A percentile compares a stretch with the other conserved stretches of the same genome.
Evolutionary conservation across 2,329 filamentous ascomycete genomes (phyloP).

Genomic region (Ophiostoma himal-ulmi): DNA sequence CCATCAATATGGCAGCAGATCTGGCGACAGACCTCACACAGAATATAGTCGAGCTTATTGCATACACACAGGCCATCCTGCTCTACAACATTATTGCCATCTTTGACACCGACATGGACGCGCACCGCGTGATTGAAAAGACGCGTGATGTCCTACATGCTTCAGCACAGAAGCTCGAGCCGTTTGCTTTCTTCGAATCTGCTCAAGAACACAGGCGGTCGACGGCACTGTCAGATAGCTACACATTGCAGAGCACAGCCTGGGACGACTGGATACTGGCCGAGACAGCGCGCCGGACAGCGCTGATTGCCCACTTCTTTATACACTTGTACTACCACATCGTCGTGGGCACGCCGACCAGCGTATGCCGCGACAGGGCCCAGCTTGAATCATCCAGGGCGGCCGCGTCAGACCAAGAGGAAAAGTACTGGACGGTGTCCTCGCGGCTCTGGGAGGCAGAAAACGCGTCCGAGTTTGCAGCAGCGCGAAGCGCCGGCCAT

Average conservation of each 20-base stretch:
- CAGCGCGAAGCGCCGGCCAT: not conserved
- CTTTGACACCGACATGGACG: slow-evolving; percentile 40
- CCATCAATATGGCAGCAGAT: not conserved
- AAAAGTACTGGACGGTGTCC: slow-evolving; percentile 3
- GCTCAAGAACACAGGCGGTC: no score
- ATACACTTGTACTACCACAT: slow-evolving; percentile 34
- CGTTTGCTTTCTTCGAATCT: not conserved
- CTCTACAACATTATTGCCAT: slow-evolving; percentile 43
- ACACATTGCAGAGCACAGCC: slow-evolving; percentile 30
- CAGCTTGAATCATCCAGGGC: not conserved
- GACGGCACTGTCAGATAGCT: not conserved
- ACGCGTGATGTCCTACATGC: not conserved
- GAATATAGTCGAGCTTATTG: slow-evolving; percentile 31
- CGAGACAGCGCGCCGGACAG: slow-evolving; percentile 49
- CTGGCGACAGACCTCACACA: not conserved
- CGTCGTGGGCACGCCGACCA: slow-evolving; percentile 29
- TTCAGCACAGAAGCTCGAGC: not conserved
- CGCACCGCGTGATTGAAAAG: slow-evolving; percentile 30
- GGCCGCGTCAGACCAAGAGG: not conserved
- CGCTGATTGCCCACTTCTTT: slow-evolving; percentile 45
- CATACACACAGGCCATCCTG: slow-evolving; percentile 39
- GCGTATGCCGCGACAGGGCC: slow-evolving; percentile 27
- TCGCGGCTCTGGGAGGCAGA: not conserved
- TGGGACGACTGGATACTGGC: slow-evolving; percentile 50
- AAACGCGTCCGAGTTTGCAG: not conserved